Evolutionary conservation across 148 eudicot species (phyloP).

Genomic region (Selenicereus undatus): DNA sequence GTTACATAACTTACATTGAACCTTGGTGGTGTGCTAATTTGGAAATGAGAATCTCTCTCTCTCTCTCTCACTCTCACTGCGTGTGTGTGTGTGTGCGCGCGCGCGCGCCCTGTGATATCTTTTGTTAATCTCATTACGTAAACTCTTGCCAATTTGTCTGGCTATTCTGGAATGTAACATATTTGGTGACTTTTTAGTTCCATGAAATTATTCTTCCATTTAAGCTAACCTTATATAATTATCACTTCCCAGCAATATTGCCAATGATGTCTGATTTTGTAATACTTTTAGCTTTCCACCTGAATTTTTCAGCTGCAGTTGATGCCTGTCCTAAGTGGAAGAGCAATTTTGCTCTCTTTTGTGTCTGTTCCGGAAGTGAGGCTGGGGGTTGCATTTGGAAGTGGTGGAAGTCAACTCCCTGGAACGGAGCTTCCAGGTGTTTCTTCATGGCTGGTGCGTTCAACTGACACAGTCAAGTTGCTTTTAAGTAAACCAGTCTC

Average conservation of each 20-base stretch:
- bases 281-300: conserved; percentile 2
- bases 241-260: background rate
- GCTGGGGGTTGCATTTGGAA: conserved; percentile 83
- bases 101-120: no score
- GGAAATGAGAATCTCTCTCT: no score
- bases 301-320: conserved; percentile 58
- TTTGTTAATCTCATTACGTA: no score
- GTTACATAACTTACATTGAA: no score
- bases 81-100: no score
- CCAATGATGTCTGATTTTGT: conserved; percentile 5
- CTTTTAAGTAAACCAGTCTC: no score
- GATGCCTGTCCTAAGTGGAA: conserved; percentile 86
- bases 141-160: no score
- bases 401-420: conserved; percentile 92
- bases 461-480: background rate
- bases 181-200: no score
- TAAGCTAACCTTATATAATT: background rate
- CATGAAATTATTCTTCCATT: background rate
- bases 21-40: no score
- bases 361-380: conserved; percentile 80
- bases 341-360: conserved; percentile 80
- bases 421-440: conserved; percentile 94
- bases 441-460: conserved; percentile 89
- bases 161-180: no score
- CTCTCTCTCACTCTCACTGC: no score